These are phyloP conservation scores for Cyathus striatus DNA, from an alignment of 768 basidiomycete species.

Conservation along the genomic window DNA sequence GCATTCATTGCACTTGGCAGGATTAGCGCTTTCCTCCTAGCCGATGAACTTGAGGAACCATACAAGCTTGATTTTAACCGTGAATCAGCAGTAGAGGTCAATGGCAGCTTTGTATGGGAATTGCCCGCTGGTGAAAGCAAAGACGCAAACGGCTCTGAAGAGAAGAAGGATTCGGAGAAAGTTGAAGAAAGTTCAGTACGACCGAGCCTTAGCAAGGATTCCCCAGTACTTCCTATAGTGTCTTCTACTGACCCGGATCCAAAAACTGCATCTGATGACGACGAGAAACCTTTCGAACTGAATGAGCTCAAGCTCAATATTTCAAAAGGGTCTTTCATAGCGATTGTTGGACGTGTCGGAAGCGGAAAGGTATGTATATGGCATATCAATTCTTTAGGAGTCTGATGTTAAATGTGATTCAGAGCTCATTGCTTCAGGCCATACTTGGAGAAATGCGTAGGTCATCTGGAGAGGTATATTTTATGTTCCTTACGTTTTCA, in stretches of 20 bases:
- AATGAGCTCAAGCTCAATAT: slow-evolving; percentile 31
- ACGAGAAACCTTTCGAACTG: slow-evolving; percentile 39
- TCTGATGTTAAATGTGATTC: neutral
- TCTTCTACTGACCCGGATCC: too few relatives aligned
- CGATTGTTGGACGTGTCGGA: slow-evolving; percentile 60
- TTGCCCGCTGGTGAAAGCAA: neutral
- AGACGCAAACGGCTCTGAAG: neutral
- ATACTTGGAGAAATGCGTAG: slow-evolving; percentile 55
- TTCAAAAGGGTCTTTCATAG: slow-evolving; percentile 47
- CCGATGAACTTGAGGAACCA: slow-evolving; percentile 39
- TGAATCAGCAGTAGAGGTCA: slow-evolving; percentile 29
- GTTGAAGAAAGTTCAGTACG: neutral
- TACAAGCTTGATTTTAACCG: slow-evolving; percentile 28
- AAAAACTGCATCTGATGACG: too few relatives aligned
- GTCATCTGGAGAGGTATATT: slow-evolving; percentile 39
- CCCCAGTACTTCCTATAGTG: too few relatives aligned
- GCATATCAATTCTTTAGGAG: neutral
- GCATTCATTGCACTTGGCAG: slow-evolving; percentile 38
- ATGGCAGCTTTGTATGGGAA: slow-evolving; percentile 38
- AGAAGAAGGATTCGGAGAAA: neutral
- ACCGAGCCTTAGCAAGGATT: neutral
- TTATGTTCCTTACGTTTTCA: neutral
- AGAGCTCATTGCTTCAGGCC: slow-evolving; percentile 43
- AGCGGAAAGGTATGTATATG: slow-evolving; percentile 43
- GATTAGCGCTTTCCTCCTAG: slow-evolving; percentile 34